Evolutionary conservation across 2,329 filamentous ascomycete genomes (phyloP), one percentile per base, ranked within the genome.

Genomic region (Arthrobotrys sphaeroides): DNA sequence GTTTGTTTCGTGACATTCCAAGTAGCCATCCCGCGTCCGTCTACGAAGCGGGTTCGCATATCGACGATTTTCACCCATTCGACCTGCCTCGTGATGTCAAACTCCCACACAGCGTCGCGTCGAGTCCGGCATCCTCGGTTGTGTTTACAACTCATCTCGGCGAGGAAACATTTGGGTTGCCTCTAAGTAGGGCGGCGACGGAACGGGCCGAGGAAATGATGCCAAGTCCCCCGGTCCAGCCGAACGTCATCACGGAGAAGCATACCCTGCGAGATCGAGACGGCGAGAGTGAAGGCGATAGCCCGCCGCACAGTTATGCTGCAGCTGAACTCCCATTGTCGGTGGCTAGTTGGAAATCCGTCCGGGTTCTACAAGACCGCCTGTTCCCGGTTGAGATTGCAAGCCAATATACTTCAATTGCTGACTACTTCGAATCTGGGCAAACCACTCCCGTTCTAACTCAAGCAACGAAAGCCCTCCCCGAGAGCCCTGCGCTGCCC

Each of bases 81-180:
- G 7, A 47, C n/a, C 26, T 45, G 20, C 49, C 28, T 18, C n/a
- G 28, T 49, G 20, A 45, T 47, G 36, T 65, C 40, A 42, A 64
- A 33, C 67, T 72, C 51, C 67, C 67, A 24, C n/a, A 22, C n/a
- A 72, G 67, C 20, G 16, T 72, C 13, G 36, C 20, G 62, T 72
- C 67, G 22, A 72, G 59, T 38, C 67, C 67, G 18, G 49, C 38
- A 47, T 36, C 40, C 38, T 64, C 59, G 20, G 33, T 38, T 31
- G 45, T 47, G 20, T 70, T 65, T 28, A 38, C 67, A 49, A 26
- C 47, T 31, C 13, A 43, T 26, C 13, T 59, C 45, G 53, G 16
- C 18, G 51, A 55, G 51, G 51, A 55, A 38, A 20, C 20, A 36
- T 45, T 62, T 31, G 42, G 20, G 28, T 33, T 75, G 28, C 72